Percentiles rank a stretch among this genome's conserved stretches.
phyloP scores from a whole-genome alignment of 2,329 filamentous ascomycete species.

The Simplicillium sp. region DNA sequence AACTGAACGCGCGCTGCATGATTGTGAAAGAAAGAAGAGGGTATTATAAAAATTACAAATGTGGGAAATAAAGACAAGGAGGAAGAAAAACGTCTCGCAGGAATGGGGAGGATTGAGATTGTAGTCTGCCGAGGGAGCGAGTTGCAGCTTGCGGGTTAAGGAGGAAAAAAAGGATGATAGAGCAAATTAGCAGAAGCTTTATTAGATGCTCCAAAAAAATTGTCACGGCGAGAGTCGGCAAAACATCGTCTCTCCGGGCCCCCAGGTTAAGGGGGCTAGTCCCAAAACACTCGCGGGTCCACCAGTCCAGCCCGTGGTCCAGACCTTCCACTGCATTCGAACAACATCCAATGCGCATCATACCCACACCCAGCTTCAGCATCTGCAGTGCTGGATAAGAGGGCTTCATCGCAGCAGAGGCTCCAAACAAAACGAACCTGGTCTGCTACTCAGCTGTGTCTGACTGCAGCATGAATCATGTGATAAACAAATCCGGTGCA shows the following conservation, averaged over 20 bases:
- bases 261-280: background rate
- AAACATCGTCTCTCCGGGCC: conserved; percentile 23
- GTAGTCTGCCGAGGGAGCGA: conserved; percentile 6
- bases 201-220: conserved; percentile 27
- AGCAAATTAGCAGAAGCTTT: conserved; percentile 10
- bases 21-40: conserved; percentile 28
- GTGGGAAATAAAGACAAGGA: conserved; percentile 17
- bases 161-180: conserved; percentile 9
- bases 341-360: no score
- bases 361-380: no score
- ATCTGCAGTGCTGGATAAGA: no score
- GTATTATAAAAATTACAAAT: conserved; percentile 17
- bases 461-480: no score
- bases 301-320: no score
- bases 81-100: conserved; percentile 4
- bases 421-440: no score
- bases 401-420: no score
- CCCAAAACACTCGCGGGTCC: background rate
- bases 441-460: no score
- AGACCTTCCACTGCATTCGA: no score
- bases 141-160: conserved; percentile 9
- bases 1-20: conserved; percentile 95
- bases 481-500: no score
- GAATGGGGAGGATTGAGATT: conserved; percentile 4
- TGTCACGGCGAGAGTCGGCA: conserved; percentile 27